Conservation (phyloP, 2,329 filamentous ascomycete species). For the Claviceps monticola region DNA sequence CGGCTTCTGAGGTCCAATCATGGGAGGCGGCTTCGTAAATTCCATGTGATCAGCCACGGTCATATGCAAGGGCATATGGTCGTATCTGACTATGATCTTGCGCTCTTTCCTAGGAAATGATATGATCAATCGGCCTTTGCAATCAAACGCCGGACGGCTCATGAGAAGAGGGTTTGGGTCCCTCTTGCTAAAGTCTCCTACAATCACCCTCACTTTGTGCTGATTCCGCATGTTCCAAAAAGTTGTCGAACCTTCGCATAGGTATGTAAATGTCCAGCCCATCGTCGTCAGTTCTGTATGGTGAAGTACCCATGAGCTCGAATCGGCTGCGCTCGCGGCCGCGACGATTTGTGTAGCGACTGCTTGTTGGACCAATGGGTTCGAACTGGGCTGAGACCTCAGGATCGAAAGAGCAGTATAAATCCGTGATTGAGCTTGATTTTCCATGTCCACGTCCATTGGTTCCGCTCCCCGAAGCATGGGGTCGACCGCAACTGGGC, state of each 20-base stretch:
- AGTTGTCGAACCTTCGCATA: slow-evolving; percentile 38
- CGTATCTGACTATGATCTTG: slow-evolving; percentile 37
- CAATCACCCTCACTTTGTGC: slow-evolving; percentile 22
- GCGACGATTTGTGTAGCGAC: slow-evolving; percentile 35
- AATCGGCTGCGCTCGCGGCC: slow-evolving; percentile 30
- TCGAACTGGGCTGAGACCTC: slow-evolving; percentile 33
- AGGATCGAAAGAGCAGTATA: slow-evolving; percentile 32
- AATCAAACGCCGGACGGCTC: slow-evolving; percentile 47
- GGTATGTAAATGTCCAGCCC: slow-evolving; percentile 40
- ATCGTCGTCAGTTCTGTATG: slow-evolving; percentile 29
- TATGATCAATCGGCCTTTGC: slow-evolving; percentile 36
- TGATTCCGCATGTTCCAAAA: slow-evolving; percentile 37
- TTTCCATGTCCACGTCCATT: slow-evolving; percentile 4
- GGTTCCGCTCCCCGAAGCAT: slow-evolving; percentile 17
- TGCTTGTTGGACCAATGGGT: slow-evolving; percentile 33
- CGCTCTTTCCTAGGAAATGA: slow-evolving; percentile 33
- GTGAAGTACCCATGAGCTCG: slow-evolving; percentile 33
- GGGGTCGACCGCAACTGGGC: slow-evolving; percentile 21
- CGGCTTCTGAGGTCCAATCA: slow-evolving; percentile 14
- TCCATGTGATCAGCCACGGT: slow-evolving; percentile 37
- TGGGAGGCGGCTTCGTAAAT: slow-evolving; percentile 31
- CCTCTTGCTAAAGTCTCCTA: slow-evolving; percentile 36
- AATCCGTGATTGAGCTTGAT: slow-evolving; percentile 17
- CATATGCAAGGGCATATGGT: slow-evolving; percentile 42
- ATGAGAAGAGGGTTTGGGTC: slow-evolving; percentile 27